Evolutionary conservation across 371 early-diverging fungal genomes (phyloP), one percentile per base, ranked within the genome.

Genomic region (Mucor racemosus): DNA sequence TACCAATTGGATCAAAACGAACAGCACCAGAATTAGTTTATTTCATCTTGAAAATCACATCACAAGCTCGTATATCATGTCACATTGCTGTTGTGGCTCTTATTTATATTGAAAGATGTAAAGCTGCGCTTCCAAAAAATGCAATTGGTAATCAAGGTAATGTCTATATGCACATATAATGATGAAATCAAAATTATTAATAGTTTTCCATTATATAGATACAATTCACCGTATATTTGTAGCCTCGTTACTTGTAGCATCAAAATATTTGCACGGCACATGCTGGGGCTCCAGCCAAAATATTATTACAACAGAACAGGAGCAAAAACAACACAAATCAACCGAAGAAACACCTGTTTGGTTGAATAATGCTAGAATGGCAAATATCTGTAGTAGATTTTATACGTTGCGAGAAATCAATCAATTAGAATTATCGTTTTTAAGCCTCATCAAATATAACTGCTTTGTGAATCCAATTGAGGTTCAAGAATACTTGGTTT

Each of bases 191-290:
- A 4, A 21, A 19, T 21, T 54, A 59, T 17, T 34, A 17, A 56
- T 34, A 42, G 36, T 21, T 36, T 26, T 11, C 4, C 31, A 33
- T 26, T 40, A 9, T 14, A 7, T 61, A 74, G 76, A 76, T 48
- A 76, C 76, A 5, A 73, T 88, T 10, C 86, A 90, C 44, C 86
- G 92, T 54, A 91, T 91, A 84, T 91, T 90, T 79, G 73, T 91
- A n/a, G 91, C 90, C 6, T 88, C 92, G 0, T 67, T 91, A 34
- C 77, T 91, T 19, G 75, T 88, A 17, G 92, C 92, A 7, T 88
- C 90, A 33, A 92, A 92, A 71, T 92, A 88, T 62, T 79, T 89
- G 54, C 84, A 84, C 56, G 92, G 92, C 66, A 77, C 85, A 62
- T 82, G 86, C 50, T 89, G 86, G 75, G 86, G 88, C 15, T 62